These are phyloP conservation scores for Boeremia lycopersici DNA, from an alignment of 2,329 filamentous ascomycete species.

Conservation along the genomic window DNA sequence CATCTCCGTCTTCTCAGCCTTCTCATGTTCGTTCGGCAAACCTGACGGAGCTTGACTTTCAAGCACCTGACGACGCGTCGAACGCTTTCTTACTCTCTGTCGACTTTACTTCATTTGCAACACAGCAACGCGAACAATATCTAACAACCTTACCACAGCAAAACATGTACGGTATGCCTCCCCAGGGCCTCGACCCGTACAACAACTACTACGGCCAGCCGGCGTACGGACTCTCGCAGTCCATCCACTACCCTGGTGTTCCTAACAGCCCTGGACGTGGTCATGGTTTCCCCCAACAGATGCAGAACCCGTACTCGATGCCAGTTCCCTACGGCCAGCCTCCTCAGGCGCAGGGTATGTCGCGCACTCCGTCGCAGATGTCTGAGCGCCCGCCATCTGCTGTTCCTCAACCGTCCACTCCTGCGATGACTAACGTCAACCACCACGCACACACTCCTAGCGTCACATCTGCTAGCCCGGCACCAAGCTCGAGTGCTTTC, in stretches of 20 bases:
- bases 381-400: slow-evolving; percentile 67
- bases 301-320: slow-evolving; percentile 55
- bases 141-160: slow-evolving; percentile 71
- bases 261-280: slow-evolving; percentile 54
- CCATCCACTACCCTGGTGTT: slow-evolving; percentile 53
- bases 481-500: slow-evolving; percentile 66
- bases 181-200: slow-evolving; percentile 51
- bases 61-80: slow-evolving; percentile 24
- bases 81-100: slow-evolving; percentile 34
- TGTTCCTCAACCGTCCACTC: slow-evolving; percentile 65
- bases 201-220: slow-evolving; percentile 53
- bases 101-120: slow-evolving; percentile 68
- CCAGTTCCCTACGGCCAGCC: slow-evolving; percentile 59
- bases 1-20: slow-evolving; percentile 20
- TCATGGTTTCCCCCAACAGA: slow-evolving; percentile 54
- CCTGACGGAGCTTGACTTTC: slow-evolving; percentile 23
- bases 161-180: slow-evolving; percentile 65
- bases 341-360: slow-evolving; percentile 65
- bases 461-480: slow-evolving; percentile 63
- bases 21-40: slow-evolving; percentile 21
- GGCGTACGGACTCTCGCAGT: slow-evolving; percentile 54
- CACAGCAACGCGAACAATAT: slow-evolving; percentile 72
- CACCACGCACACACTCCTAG: slow-evolving; percentile 61
- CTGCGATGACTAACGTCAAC: slow-evolving; percentile 51
- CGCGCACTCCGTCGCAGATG: slow-evolving; percentile 66